phyloP scores from a whole-genome alignment of 1,139 yeast species.

The Hanseniaspora uvarum region DNA sequence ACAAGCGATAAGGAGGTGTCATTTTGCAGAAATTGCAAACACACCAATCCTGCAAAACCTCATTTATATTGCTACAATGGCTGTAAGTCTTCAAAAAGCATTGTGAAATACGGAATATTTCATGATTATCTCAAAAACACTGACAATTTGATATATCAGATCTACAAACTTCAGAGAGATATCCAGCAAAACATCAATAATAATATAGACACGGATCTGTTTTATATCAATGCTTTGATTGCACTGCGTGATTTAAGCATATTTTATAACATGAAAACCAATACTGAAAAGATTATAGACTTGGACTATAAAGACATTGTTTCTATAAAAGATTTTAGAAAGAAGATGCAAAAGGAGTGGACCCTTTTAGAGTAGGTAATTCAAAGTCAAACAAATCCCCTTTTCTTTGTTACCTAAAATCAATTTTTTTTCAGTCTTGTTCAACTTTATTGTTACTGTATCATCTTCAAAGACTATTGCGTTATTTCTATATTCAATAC shows the following conservation, averaged over 20 bases:
- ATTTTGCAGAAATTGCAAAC: constrained; percentile 10
- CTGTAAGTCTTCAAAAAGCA: background rate
- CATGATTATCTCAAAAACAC: background rate
- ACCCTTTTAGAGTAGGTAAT: background rate
- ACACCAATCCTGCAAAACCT: background rate
- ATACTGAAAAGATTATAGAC: background rate
- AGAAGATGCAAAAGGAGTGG: constrained; percentile 12
- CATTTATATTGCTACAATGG: constrained; percentile 6
- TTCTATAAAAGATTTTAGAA: background rate
- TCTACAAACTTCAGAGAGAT: background rate
- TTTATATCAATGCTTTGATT: constrained; percentile 1
- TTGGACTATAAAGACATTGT: constrained; percentile 8
- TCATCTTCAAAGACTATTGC: constrained; percentile 1
- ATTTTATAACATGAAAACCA: background rate
- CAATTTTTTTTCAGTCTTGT: background rate
- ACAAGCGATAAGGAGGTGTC: background rate
- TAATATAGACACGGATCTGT: background rate
- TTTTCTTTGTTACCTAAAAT: background rate
- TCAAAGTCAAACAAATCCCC: background rate
- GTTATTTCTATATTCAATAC: background rate
- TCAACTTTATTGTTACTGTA: background rate
- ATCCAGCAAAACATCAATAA: background rate
- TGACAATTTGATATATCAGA: background rate
- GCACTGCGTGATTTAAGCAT: constrained; percentile 9
- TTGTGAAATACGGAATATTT: background rate